A percentile compares a stretch with the other conserved stretches of the same genome.
phyloP scores from a whole-genome alignment of 2,329 filamentous ascomycete species.

The Aschersonia sp. region DNA sequence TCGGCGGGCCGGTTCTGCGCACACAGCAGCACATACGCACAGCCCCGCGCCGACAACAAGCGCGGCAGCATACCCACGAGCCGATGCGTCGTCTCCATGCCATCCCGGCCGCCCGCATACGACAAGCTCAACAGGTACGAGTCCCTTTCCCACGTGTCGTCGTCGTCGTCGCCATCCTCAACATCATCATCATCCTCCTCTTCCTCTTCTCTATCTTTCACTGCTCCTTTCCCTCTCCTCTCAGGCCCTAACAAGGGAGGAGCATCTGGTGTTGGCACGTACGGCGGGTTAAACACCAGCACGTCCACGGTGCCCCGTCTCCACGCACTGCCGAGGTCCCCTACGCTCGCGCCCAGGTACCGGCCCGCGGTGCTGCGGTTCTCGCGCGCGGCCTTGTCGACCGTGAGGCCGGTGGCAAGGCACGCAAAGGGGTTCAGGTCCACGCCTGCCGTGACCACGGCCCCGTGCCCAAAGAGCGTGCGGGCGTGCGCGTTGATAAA shows the following conservation, averaged over 20 bases:
- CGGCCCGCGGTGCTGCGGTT: conserved; percentile 23
- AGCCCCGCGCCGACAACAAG: conserved; percentile 51
- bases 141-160: conserved; percentile 54
- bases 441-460: conserved; percentile 59
- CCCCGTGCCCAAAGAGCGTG: conserved; percentile 55
- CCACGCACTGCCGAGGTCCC: conserved; percentile 54
- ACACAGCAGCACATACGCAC: conserved; percentile 82
- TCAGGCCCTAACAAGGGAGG: neutral
- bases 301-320: conserved; percentile 53
- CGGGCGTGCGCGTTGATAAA: conserved; percentile 68
- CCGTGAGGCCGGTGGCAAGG: conserved; percentile 56
- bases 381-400: conserved; percentile 28
- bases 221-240: too few relatives aligned
- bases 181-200: neutral
- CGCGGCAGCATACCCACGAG: conserved; percentile 55
- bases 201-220: too few relatives aligned
- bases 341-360: conserved; percentile 53
- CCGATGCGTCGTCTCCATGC: conserved; percentile 85
- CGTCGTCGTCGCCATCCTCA: too few relatives aligned
- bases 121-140: conserved; percentile 72
- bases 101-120: conserved; percentile 77
- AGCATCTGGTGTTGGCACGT: conserved; percentile 68
- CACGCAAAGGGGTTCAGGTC: conserved; percentile 84
- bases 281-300: conserved; percentile 91
- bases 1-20: conserved; percentile 74